These are phyloP conservation scores for Maudiozyma humilis DNA, from an alignment of 1,139 yeast genomes.

Conservation along the genomic window DNA sequence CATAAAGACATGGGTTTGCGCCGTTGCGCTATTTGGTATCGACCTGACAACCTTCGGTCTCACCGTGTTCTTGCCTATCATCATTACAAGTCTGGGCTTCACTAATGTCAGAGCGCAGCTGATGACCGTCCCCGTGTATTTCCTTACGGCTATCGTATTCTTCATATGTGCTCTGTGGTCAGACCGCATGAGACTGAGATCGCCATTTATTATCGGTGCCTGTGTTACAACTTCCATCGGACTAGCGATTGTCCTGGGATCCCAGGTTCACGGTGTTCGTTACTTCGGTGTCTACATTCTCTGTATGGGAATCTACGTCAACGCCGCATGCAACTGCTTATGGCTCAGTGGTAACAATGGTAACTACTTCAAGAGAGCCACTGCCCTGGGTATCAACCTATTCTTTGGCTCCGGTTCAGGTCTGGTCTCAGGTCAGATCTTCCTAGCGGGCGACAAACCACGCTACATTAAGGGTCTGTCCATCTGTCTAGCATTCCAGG, in stretches of 20 bases:
- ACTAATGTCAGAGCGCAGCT: constrained; percentile 39
- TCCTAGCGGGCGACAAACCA: constrained; percentile 30
- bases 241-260: constrained; percentile 34
- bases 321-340: constrained; percentile 38
- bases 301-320: constrained; percentile 36
- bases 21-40: constrained; percentile 40
- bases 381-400: constrained; percentile 39
- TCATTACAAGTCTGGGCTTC: constrained; percentile 41
- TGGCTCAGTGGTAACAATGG: constrained; percentile 42
- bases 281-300: constrained; percentile 43
- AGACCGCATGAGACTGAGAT: constrained; percentile 35
- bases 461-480: constrained; percentile 35
- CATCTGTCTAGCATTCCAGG: constrained; percentile 45
- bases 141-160: constrained; percentile 37
- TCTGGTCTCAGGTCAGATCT: constrained; percentile 40
- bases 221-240: constrained; percentile 36
- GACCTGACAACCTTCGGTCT: constrained; percentile 42
- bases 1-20: constrained; percentile 35
- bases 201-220: constrained; percentile 33
- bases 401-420: constrained; percentile 42
- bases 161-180: constrained; percentile 35
- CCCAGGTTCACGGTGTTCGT: constrained; percentile 33
- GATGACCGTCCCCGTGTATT: constrained; percentile 44
- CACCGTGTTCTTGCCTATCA: constrained; percentile 42
- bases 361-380: constrained; percentile 40